Percentiles rank a stretch among this genome's conserved stretches.
Evolutionary conservation across 495 filamentous ascomycete species (phyloP).

Genomic region (Ramalina intermedia): DNA sequence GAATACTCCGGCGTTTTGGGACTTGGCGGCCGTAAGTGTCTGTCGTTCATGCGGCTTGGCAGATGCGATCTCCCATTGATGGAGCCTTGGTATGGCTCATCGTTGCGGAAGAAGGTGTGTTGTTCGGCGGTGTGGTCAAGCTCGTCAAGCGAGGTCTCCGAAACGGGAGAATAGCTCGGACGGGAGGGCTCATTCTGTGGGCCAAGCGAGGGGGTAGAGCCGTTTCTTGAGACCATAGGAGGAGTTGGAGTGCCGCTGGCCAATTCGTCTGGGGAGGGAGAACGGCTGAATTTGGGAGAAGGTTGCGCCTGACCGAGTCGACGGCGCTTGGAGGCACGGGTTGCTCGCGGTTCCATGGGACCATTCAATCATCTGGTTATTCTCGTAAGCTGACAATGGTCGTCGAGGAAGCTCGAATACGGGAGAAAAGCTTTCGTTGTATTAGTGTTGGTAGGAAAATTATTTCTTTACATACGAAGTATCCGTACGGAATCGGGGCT

Average conservation of each 20-base stretch:
- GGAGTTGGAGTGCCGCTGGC: slow-evolving; percentile 22
- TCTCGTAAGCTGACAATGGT: too few relatives aligned
- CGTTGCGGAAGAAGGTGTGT: slow-evolving; percentile 11
- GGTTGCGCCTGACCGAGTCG: slow-evolving; percentile 33
- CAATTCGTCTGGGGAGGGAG: slow-evolving; percentile 41
- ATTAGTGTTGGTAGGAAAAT: too few relatives aligned
- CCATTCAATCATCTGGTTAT: not conserved
- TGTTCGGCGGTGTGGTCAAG: slow-evolving; percentile 12
- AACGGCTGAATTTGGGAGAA: slow-evolving; percentile 23
- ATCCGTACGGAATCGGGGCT: too few relatives aligned
- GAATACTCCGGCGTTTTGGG: slow-evolving; percentile 10
- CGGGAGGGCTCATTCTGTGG: slow-evolving; percentile 2
- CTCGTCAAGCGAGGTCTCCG: slow-evolving; percentile 31
- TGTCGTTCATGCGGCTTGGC: not conserved
- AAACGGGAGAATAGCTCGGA: not conserved
- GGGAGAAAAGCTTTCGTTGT: too few relatives aligned
- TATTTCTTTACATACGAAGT: too few relatives aligned
- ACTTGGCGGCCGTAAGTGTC: not conserved
- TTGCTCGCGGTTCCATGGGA: not conserved
- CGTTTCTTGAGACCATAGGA: not conserved
- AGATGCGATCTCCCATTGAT: not conserved
- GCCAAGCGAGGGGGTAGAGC: slow-evolving; percentile 2
- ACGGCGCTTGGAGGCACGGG: slow-evolving; percentile 39
- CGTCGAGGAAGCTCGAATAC: too few relatives aligned
- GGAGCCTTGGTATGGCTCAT: not conserved